A percentile compares a stretch with the other conserved stretches of the same genome.
Evolutionary conservation across 2,329 filamentous ascomycete genomes (phyloP).

Genomic region (Colletotrichum sidae): DNA sequence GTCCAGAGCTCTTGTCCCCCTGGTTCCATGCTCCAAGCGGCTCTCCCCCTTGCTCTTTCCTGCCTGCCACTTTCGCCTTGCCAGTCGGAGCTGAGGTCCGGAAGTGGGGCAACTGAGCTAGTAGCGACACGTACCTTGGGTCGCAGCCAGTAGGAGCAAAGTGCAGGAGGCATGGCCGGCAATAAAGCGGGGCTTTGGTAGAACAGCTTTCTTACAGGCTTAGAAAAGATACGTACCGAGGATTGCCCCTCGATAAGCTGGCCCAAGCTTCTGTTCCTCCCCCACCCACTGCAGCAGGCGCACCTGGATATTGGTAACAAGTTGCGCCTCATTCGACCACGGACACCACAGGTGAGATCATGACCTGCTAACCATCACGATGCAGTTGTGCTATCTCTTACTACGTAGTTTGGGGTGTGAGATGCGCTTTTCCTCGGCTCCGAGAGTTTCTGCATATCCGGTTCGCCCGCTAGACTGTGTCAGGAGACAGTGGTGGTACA

Average conservation of each 20-base stretch:
- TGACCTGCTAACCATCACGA: conserved; percentile 27
- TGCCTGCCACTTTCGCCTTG: conserved; percentile 5
- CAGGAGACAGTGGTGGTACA: neutral
- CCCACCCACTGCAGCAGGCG: neutral
- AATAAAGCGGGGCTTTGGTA: neutral
- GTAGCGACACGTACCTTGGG: neutral
- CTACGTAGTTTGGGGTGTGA: neutral
- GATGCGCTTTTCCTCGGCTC: conserved; percentile 8
- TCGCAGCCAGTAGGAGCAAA: neutral
- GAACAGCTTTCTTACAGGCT: neutral
- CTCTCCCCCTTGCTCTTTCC: neutral
- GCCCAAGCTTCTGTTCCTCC: conserved; percentile 22
- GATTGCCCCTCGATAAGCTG: conserved; percentile 21
- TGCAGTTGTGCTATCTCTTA: neutral
- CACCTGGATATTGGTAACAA: conserved; percentile 12
- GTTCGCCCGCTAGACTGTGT: neutral
- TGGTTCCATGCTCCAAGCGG: neutral
- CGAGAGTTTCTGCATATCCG: neutral
- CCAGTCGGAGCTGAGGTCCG: conserved; percentile 30
- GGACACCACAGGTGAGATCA: conserved; percentile 29
- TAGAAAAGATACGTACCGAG: conserved; percentile 13
- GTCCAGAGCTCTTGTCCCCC: conserved; percentile 7
- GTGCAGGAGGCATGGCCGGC: neutral
- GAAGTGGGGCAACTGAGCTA: conserved; percentile 9
- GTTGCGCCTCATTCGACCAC: conserved; percentile 25